Base-by-base conservation (phyloP, 2,329 filamentous ascomycete genomes). In the Taxawa tesnikishii region DNA sequence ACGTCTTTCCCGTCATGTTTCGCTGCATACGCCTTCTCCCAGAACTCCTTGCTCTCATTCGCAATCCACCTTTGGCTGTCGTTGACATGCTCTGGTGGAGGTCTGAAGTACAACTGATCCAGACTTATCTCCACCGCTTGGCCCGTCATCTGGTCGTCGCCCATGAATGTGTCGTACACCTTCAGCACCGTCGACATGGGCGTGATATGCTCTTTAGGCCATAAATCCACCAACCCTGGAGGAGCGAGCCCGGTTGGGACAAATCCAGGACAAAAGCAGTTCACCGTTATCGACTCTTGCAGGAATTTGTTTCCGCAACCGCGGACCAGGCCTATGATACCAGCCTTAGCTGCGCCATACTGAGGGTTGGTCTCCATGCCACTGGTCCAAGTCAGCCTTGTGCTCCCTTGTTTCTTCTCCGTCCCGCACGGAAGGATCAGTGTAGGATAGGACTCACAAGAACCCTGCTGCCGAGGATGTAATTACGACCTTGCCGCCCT, bases 21-120 rank as follows among this genome's bases (percentile, higher is more conserved):
- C 19, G 19, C 8, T 23, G 8, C 19, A 23, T 23, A 54, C 6
- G 42, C 51, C 25, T 40, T 31, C 32, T 55, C 45, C 54, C 55
- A 58, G 23, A 57, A 23, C 8, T 8, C 40, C 29, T 43, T 29
- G 33, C 50, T 48, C 38, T 55, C 38, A 15, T 39, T 29, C 2
- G 48, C 50, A 36, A 55, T 47, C 52, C 55, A 62, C 30, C 44
- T 48, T 41, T 58, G 54, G 39, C 58, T 62, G 32, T 55, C 51
- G 39, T 58, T 57, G 6, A 48, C 45, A 42, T 50, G 62, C 10
- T 55, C 54, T 15, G 50, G 42, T 35, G 48, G 50, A 30, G 57
- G 38, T 29, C 58, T 52, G 32, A 62, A 60, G 29, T 54, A 55
- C 8, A 63, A 46, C 5, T 56, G 47, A n/a, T 58, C 58, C 34